Conservation (phyloP, 2,329 filamentous ascomycete species). For the Aspergillus jensenii region DNA sequence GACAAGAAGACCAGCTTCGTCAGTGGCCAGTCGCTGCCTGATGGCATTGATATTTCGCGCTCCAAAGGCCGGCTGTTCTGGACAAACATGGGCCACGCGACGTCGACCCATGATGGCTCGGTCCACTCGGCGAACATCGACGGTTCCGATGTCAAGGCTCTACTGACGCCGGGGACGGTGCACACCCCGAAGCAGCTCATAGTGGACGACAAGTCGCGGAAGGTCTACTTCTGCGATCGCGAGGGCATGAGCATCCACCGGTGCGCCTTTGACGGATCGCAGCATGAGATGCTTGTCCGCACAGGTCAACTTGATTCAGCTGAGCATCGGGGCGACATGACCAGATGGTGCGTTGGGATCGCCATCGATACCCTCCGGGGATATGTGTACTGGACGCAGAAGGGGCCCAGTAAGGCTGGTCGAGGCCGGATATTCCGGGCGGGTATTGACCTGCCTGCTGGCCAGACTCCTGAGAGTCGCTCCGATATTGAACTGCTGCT, state of each 20-base stretch:
- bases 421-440: no score
- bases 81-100: conserved; percentile 50
- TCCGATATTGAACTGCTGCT: no score
- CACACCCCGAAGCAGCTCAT: conserved; percentile 52
- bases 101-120: conserved; percentile 41
- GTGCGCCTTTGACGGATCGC: conserved; percentile 35
- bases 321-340: conserved; percentile 27
- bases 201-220: conserved; percentile 26
- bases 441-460: no score
- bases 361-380: conserved; percentile 50
- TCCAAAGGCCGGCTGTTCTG: conserved; percentile 45
- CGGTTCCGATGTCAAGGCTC: conserved; percentile 44
- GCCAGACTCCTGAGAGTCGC: no score
- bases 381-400: no score
- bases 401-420: no score
- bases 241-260: conserved; percentile 42
- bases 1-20: conserved; percentile 14
- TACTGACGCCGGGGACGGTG: conserved; percentile 46
- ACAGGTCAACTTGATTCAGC: conserved; percentile 24
- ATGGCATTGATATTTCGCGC: conserved; percentile 46
- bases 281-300: conserved; percentile 40
- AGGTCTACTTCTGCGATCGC: conserved; percentile 46
- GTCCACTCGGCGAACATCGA: conserved; percentile 49
- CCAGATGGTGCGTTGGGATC: conserved; percentile 58
- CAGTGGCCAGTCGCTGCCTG: conserved; percentile 37